Base-by-base conservation (phyloP, 306 rosid species). In the Malus asiatica region DNA sequence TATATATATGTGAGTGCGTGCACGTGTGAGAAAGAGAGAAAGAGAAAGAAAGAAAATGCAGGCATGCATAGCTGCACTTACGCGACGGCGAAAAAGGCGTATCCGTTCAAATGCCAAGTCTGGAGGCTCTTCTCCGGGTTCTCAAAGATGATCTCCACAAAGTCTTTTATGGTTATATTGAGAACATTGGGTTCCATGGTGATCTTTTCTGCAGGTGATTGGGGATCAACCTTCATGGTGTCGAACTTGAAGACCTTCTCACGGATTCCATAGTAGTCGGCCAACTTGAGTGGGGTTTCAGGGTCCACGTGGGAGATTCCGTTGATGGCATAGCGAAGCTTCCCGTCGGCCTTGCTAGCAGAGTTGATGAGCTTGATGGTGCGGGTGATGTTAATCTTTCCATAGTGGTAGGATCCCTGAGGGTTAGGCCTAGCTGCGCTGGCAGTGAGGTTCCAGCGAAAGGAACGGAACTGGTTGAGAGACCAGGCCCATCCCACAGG, bases 351-450 rank as follows among this genome's bases (percentile, higher is more conserved):
- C 67, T 79, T 83, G 69, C 77, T 64, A 1, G 75, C 87, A 0
- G 87, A 63, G 87, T 91, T 92, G 16, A 84, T 68, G 14, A 94
- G 53, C 79, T 76, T 88, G 68, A 94, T 77, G 19, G 97, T 94
- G 20, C 97, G 89, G 9, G 87, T 85, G 19, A 93, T 93, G 76
- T 88, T 88, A 65, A 93, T 87, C 51, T 76, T 70, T 3, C 98
- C 97, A 20, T 94, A 94, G 51, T 90, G 91, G 83, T 82, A 94
- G 0, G 97, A 91, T 2, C 98, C 98, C 27, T 94, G 98, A 25
- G 98, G 97, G 59, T 94, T 94, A 10, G 97, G 98, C 72, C 97
- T 89, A 1, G 98, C 98, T n/a, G 98, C 98, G 44, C 91, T 88
- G 4, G 98, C 86, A 0, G 98, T 91, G 1, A 94, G 86, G 79